phyloP scores from a whole-genome alignment of 2,329 filamentous ascomycete genomes.

The Diaporthe vexans region DNA sequence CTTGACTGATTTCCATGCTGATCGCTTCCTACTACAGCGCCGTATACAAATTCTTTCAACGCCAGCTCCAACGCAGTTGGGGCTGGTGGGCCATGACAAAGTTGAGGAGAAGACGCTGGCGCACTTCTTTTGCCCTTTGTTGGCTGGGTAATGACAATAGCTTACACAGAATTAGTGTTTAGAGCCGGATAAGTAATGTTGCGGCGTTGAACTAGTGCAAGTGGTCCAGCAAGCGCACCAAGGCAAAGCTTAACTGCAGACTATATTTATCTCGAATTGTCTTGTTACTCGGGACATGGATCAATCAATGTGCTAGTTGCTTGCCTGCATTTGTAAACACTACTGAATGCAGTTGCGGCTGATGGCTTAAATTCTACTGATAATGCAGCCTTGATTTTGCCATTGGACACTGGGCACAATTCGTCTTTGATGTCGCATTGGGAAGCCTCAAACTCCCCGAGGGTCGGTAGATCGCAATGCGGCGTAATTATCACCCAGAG shows the following conservation, averaged over 20 bases:
- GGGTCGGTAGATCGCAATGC: not conserved
- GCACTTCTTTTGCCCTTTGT: not conserved
- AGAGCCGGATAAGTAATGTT: not conserved
- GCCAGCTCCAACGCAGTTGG: not conserved
- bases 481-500: not conserved
- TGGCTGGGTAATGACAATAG: not conserved
- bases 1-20: not conserved
- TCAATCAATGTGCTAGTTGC: not conserved
- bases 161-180: not conserved
- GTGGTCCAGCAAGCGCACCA: not conserved
- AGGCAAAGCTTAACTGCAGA: not conserved
- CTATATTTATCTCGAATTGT: not conserved
- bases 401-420: not conserved
- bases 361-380: not conserved
- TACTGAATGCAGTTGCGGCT: not conserved
- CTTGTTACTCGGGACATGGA: not conserved
- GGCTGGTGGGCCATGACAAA: not conserved
- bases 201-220: not conserved
- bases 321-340: not conserved
- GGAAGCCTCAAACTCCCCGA: not conserved
- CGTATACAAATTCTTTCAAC: not conserved
- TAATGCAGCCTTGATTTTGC: not conserved
- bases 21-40: not conserved
- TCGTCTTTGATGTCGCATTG: not conserved
- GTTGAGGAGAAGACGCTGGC: slow-evolving; percentile 1